Percentiles rank a stretch among this genome's conserved stretches.
phyloP scores from a whole-genome alignment of 2,329 filamentous ascomycete genomes.

The Teratosphaeria viscida region DNA sequence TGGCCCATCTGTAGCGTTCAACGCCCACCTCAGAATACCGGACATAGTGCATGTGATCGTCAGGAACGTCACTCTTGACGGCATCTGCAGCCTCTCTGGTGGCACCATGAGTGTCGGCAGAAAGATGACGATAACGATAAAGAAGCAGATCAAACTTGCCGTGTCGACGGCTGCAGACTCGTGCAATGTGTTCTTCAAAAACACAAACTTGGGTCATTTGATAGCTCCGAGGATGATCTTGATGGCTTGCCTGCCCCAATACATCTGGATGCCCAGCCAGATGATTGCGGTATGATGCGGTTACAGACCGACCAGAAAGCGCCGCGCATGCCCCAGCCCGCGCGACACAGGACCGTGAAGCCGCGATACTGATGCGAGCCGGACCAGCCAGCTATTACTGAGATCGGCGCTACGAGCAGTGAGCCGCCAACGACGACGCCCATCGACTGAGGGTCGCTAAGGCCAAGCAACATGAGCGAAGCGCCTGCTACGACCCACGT shows the following conservation, averaged over 20 bases:
- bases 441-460: conserved; percentile 12
- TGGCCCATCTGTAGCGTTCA: neutral
- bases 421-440: conserved; percentile 24
- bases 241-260: conserved; percentile 10
- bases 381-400: conserved; percentile 27
- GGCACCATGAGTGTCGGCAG: neutral
- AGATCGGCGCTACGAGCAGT: conserved; percentile 24
- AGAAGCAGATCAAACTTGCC: conserved; percentile 1
- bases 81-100: neutral
- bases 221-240: conserved; percentile 11
- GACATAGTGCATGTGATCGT: neutral
- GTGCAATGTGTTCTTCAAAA: conserved; percentile 8
- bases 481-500: neutral
- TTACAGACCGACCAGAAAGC: conserved; percentile 16
- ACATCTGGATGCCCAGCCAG: conserved; percentile 15
- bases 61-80: neutral
- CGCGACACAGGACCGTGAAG: conserved; percentile 23
- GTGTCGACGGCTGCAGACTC: conserved; percentile 9
- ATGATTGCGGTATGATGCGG: conserved; percentile 15
- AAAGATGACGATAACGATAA: neutral
- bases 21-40: neutral
- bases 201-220: conserved; percentile 4
- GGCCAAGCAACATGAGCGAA: neutral
- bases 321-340: conserved; percentile 13
- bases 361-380: conserved; percentile 26